phyloP scores from a whole-genome alignment of 2,329 filamentous ascomycete genomes.

The Hawksworthiomyces lignivorus region DNA sequence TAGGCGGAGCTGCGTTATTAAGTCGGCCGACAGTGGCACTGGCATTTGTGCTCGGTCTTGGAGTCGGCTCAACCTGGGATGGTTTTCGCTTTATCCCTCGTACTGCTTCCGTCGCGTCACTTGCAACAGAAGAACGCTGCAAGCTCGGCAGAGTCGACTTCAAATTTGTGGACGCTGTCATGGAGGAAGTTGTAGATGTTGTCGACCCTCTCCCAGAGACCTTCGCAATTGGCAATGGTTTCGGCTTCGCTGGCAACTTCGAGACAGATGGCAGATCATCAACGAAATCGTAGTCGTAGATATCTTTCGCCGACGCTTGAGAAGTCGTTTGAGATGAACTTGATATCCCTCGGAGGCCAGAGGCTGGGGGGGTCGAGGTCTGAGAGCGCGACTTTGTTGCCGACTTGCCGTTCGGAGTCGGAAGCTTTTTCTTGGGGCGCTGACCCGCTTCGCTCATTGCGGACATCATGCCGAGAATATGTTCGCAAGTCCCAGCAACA shows the following conservation, averaged over 20 bases:
- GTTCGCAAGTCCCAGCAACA: no score
- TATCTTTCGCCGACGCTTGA: slow-evolving; percentile 10
- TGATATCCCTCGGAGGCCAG: slow-evolving; percentile 5
- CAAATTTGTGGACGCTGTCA: neutral
- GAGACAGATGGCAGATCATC: slow-evolving; percentile 9
- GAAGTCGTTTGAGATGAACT: neutral
- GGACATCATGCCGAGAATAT: slow-evolving; percentile 20
- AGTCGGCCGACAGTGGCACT: neutral
- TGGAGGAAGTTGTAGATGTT: neutral
- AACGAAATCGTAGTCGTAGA: slow-evolving; percentile 16
- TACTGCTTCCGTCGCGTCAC: neutral
- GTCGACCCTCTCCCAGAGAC: neutral
- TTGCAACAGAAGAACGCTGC: neutral
- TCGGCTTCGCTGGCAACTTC: slow-evolving; percentile 3
- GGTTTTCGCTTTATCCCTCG: slow-evolving; percentile 14
- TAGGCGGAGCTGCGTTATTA: neutral
- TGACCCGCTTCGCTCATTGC: slow-evolving; percentile 15
- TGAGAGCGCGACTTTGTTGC: slow-evolving; percentile 16
- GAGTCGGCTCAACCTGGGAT: neutral
- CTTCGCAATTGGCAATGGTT: neutral
- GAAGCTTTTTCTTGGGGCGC: slow-evolving; percentile 21
- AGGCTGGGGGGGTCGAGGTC: slow-evolving; percentile 2
- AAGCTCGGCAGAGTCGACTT: neutral
- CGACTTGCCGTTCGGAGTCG: slow-evolving; percentile 24
- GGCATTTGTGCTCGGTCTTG: neutral